Conservation (phyloP, 2,329 filamentous ascomycete genomes). For the Gyromitra esculenta region DNA sequence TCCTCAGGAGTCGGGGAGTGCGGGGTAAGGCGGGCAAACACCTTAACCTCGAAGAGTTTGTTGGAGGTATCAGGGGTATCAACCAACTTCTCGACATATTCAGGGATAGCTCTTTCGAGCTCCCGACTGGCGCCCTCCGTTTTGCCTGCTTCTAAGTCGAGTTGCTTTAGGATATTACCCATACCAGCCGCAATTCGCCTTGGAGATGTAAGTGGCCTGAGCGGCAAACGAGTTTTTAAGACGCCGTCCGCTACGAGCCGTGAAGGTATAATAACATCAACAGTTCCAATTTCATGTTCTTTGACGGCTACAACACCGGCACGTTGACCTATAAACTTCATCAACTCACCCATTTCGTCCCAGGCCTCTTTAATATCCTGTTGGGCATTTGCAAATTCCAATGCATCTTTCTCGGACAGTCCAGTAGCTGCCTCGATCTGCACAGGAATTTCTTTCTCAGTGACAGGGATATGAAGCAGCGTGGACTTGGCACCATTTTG, state of each 20-base stretch:
- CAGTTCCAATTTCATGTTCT: constrained; percentile 39
- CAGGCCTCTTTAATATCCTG: constrained; percentile 54
- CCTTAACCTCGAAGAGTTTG: constrained; percentile 41
- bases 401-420: constrained; percentile 48
- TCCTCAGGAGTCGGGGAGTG: constrained; percentile 15
- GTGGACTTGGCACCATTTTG: constrained; percentile 73
- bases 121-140: constrained; percentile 71
- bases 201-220: constrained; percentile 72
- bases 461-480: constrained; percentile 61
- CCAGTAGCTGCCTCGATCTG: constrained; percentile 51
- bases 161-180: constrained; percentile 79
- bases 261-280: constrained; percentile 40
- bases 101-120: constrained; percentile 72
- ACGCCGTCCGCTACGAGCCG: constrained; percentile 14
- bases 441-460: constrained; percentile 57
- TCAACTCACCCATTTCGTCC: constrained; percentile 53
- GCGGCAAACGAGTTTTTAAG: constrained; percentile 60
- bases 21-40: constrained; percentile 50
- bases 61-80: constrained; percentile 56
- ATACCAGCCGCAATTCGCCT: constrained; percentile 72
- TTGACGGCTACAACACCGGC: constrained; percentile 43
- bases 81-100: constrained; percentile 65
- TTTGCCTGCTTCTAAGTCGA: constrained; percentile 63
- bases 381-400: constrained; percentile 53
- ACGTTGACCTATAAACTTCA: constrained; percentile 48